These are phyloP conservation scores for Chenopodium quinoa DNA, from an alignment of 148 eudicot species.

Conservation along the genomic window DNA sequence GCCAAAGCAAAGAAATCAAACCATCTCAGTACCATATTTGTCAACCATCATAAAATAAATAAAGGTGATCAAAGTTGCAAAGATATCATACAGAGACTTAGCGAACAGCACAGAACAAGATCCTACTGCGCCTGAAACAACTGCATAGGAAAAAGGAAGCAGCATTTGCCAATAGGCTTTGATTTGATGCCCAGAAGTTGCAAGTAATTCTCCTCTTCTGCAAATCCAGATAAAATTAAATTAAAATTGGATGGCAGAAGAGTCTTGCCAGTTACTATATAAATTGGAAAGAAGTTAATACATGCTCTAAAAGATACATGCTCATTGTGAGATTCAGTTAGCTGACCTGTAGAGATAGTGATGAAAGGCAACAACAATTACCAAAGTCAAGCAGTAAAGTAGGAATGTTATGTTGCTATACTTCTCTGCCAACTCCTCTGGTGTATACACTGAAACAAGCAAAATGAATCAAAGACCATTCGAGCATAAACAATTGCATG, in stretches of 20 bases:
- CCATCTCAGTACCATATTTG: slow-evolving; percentile 2
- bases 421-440: slow-evolving; percentile 91
- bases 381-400: slow-evolving; percentile 74
- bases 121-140: slow-evolving; percentile 95
- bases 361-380: slow-evolving; percentile 63
- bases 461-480: background rate
- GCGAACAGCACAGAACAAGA: slow-evolving; percentile 96
- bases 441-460: slow-evolving; percentile 71
- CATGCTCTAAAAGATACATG: background rate
- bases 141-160: slow-evolving; percentile 89
- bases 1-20: slow-evolving; percentile 33
- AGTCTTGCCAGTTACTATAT: background rate
- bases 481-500: background rate
- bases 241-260: background rate
- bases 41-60: background rate
- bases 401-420: slow-evolving; percentile 76
- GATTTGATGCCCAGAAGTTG: slow-evolving; percentile 56
- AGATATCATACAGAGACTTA: slow-evolving; percentile 70
- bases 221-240: slow-evolving; percentile 20
- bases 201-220: slow-evolving; percentile 84
- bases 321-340: background rate
- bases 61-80: slow-evolving; percentile 9
- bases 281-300: background rate
- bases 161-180: slow-evolving; percentile 76
- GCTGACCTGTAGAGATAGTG: slow-evolving; percentile 85